Conservation (phyloP, 179 eudicot species). For the Corrigiola litoralis region DNA sequence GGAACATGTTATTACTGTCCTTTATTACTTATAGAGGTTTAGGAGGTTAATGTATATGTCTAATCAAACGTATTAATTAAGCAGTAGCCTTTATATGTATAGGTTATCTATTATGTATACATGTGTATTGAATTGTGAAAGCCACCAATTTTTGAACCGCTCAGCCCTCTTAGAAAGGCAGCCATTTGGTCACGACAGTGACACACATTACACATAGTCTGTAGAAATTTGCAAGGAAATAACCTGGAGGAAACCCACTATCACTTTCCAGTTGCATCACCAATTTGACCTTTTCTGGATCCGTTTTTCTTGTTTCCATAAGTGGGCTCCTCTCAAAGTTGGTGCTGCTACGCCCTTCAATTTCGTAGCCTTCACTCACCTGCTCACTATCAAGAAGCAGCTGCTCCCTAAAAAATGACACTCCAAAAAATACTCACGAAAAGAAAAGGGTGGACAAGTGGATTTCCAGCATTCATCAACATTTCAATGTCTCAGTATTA, state of each 20-base stretch:
- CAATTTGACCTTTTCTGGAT: slow-evolving; percentile 27
- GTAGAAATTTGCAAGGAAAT: neutral
- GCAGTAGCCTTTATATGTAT: no score
- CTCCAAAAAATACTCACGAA: neutral
- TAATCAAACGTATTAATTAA: no score
- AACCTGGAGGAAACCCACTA: slow-evolving; percentile 25
- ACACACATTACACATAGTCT: neutral
- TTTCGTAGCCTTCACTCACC: slow-evolving; percentile 22
- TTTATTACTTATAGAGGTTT: no score
- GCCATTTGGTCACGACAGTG: slow-evolving; percentile 12
- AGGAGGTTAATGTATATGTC: no score
- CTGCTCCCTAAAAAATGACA: slow-evolving; percentile 22
- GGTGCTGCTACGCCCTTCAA: slow-evolving; percentile 14
- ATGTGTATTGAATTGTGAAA: neutral
- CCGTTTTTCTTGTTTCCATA: slow-evolving; percentile 21
- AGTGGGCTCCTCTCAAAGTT: slow-evolving; percentile 23
- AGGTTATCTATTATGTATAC: no score
- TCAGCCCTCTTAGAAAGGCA: neutral
- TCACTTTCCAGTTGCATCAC: slow-evolving; percentile 32
- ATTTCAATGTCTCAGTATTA: neutral
- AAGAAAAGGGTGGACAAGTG: neutral
- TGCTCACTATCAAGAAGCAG: slow-evolving; percentile 3
- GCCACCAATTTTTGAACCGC: slow-evolving; percentile 9
- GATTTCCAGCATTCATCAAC: neutral
- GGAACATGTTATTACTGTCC: no score